Base-by-base conservation (phyloP, 768 basidiomycete genomes). In the Amanita polypyramis region DNA sequence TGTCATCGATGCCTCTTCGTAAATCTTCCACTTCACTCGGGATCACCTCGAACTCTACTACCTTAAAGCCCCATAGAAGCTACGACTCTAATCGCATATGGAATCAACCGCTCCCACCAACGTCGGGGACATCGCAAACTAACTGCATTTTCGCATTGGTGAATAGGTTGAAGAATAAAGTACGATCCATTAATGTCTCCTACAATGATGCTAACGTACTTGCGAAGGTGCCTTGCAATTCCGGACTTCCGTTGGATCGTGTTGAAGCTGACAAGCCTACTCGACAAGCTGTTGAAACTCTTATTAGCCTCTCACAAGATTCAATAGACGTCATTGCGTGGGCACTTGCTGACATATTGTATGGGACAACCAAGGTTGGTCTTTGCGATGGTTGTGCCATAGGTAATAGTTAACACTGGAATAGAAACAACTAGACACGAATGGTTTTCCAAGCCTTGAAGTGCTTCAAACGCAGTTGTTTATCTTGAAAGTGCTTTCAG, bases 401-500 rank as follows among this genome's bases (percentile, higher is more conserved):
- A 35, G 39, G 57, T 54, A 61, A 51, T 39, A 41, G 37, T 45
- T 32, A 17, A 43, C 45, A 37, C 43, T 14, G 38, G 50, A 55
- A 10, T 19, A 50, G 49, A 50, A 82, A 73, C 82, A 80, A 68
- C 67, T 70, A 51, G 76, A 79, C 56, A 52, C 64, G 11, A 65
- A 70, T 20, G 78, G 76, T 1, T 66, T 70, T 46, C 65, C 75
- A 49, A 69, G 80, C 2, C 69, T 87, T 14, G 84, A 90, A 48
- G 75, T 83, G 36, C 73, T 92, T 3, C 90, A 94, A 58, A 93
- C 91, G 0, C 87, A 93, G 60, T 70, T 94, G 1, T 89, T 88
- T 55, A 65, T 94, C 33, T 72, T 93, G 56, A 90, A 93, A 64
- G 80, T 93, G 19, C 64, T 95, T 10, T 74, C 83, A 0, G 70